Evolutionary conservation across 352 stramenopile species (phyloP), one percentile per base, ranked within the genome.

Genomic region (Blastocystis sp.): DNA sequence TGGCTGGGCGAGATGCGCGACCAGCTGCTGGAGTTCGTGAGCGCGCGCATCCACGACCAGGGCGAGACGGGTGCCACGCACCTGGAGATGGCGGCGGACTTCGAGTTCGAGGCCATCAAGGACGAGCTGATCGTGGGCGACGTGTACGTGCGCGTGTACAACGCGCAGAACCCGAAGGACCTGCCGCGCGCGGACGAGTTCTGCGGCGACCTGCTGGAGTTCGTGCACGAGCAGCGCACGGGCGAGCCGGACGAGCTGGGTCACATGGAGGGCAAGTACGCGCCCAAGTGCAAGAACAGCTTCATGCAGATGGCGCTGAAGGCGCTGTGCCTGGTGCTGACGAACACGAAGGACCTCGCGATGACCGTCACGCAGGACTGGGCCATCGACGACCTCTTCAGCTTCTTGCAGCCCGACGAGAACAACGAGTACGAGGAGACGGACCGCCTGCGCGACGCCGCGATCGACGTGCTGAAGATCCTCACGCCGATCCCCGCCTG

Each of bases 1-100:
- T 94, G 92, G 92, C 93, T 93, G 78, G 60, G 89, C 19, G 60
- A 82, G 53, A 94, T 94, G 92, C 89, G 90, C 69, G 81, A 90
- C 53, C 89, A 94, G 76, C 74, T 94, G 45, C 74, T 93, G 14
- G 59, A 78, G 7, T 62, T 76, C 40, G 59, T 89, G 11, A 80
- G 21, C 1, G 77, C 62, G 34, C 61, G 45, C 43, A 92, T 93
- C 74, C 62, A 90, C 77, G 88, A 90, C 45, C 77, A 87, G 62
- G 88, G 53, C 69, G 91, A 70, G 56, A 89, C 60, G 88, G 90
- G 59, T 74, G 88, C 38, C 89, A 89, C 88, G 17, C 34, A 78
- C 41, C 38, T 82, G 65, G 76, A 88, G n/a, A 60, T 89, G 38
- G 76, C 60, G 40, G 41, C 53, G n/a, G 82, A 64, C 38, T 88